phyloP scores from a whole-genome alignment of 1,139 yeast genomes.

The Suhomyces maxii region DNA sequence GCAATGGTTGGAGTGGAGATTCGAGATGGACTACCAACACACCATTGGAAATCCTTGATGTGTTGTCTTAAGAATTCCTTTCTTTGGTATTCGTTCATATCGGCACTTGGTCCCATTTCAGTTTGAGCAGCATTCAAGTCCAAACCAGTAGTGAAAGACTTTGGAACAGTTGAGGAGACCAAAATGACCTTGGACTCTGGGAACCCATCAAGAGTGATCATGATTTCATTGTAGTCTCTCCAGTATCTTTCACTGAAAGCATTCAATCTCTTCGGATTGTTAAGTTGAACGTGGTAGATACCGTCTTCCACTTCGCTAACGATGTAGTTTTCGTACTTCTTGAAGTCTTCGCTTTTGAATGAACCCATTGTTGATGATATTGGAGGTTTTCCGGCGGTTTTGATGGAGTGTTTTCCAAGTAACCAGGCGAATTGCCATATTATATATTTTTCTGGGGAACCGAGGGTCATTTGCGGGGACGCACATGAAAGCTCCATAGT shows the following conservation, averaged over 20 bases:
- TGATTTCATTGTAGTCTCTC: conserved; percentile 54
- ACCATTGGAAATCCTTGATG: conserved; percentile 58
- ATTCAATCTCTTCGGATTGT: conserved; percentile 63
- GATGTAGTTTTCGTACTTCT: conserved; percentile 36
- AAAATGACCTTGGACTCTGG: conserved; percentile 51
- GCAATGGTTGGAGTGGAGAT: conserved; percentile 51
- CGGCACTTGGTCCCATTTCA: conserved; percentile 10
- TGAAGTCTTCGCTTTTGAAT: conserved; percentile 23
- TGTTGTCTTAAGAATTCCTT: conserved; percentile 36
- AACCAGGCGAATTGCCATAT: not conserved
- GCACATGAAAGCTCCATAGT: not conserved
- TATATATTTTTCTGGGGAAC: conserved; percentile 4
- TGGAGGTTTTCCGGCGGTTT: not conserved
- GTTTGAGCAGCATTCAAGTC: conserved; percentile 49
- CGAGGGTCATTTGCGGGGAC: conserved; percentile 5
- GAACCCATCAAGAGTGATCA: conserved; percentile 47
- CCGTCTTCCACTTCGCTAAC: conserved; percentile 47
- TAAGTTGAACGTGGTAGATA: conserved; percentile 60
- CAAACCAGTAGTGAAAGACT: conserved; percentile 66
- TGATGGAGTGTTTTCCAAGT: not conserved
- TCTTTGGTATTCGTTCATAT: conserved; percentile 14
- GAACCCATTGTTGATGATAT: conserved; percentile 2
- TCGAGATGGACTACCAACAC: conserved; percentile 49
- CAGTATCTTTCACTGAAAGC: conserved; percentile 57
- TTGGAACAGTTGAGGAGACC: conserved; percentile 57